phyloP scores from a whole-genome alignment of 345 rosid species.

The Rubroshorea leprosula region DNA sequence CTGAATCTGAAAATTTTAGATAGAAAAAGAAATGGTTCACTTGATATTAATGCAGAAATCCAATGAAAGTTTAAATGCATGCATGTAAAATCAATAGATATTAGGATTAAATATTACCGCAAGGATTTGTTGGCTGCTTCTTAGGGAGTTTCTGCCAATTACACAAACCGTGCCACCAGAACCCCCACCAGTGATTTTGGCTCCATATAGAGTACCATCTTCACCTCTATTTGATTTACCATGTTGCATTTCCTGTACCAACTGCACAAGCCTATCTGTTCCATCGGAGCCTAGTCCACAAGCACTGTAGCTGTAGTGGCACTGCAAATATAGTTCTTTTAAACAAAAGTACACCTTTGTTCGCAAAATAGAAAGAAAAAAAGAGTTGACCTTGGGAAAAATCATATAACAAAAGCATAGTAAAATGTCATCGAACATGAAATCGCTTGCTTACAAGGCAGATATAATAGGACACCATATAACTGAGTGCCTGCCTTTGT shows the following conservation, averaged over 20 bases:
- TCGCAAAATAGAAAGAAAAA: too few relatives aligned
- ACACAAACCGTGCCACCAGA: conserved; percentile 95
- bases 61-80: background rate
- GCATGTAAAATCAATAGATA: too few relatives aligned
- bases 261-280: conserved; percentile 75
- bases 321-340: conserved; percentile 55
- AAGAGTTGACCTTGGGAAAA: too few relatives aligned
- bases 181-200: conserved; percentile 98
- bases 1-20: conserved; percentile 57
- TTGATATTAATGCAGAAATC: background rate
- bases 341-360: too few relatives aligned
- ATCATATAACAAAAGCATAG: background rate
- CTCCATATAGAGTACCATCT: conserved; percentile 80
- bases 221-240: conserved; percentile 34
- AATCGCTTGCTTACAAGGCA: background rate
- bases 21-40: background rate
- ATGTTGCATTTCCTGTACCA: conserved; percentile 93
- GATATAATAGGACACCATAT: background rate
- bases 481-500: too few relatives aligned
- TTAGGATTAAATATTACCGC: too few relatives aligned
- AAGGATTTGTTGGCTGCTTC: conserved; percentile 84
- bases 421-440: background rate
- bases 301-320: conserved; percentile 95
- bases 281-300: conserved; percentile 94
- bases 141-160: conserved; percentile 61